Evolutionary conservation across 768 basidiomycete genomes (phyloP), one percentile per base, ranked within the genome.

Genomic region (Mycena albidolilacea): DNA sequence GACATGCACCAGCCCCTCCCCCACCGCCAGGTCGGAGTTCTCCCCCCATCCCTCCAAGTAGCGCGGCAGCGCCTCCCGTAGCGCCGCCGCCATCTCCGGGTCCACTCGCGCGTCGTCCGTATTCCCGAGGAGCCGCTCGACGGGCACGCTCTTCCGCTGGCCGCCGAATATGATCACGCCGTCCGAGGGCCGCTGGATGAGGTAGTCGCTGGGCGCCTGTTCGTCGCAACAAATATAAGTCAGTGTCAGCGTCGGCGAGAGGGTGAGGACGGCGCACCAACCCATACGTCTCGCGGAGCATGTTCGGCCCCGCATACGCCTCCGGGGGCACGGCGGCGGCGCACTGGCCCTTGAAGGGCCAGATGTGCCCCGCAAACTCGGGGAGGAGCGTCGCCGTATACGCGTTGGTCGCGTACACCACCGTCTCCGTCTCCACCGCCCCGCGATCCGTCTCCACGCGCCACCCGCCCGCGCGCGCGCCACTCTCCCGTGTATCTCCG

Each of bases 321-420:
- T 64, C 71, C 4, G 80, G 64, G 15, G 81, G 78, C 35, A 80
- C 48, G 52, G 79, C 60, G 39, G 70, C 67, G 37, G 80, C 44
- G 70, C 80, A 77, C 74, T 76, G 75, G 8, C 70, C 74, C 19
- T 58, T 65, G 67, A 75, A 75, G 67, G 81, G 80, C 58, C 75
- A 75, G 35, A 79, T 77, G 43, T 69, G 79, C 14, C 76, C 78
- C 11, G 23, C 7, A 43, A 78, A 77, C 55, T 80, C 77, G 5
- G 77, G 76, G 30, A 88, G 74, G n/a, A 88, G 77, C 54, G 82
- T 80, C 23, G 85, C 81, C 35, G 81, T 81, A 75, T 85, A 87
- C n/a, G 82, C 87, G 77, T 88, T 88, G 44, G 86, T 87, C 19
- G 85, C 84, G 72, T 84, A 84, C 3, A 88, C 80, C 39, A 88